Percentiles rank a stretch among this genome's conserved stretches.
phyloP scores from a whole-genome alignment of 2,329 filamentous ascomycete species.

The Tolypocladium nubicola region DNA sequence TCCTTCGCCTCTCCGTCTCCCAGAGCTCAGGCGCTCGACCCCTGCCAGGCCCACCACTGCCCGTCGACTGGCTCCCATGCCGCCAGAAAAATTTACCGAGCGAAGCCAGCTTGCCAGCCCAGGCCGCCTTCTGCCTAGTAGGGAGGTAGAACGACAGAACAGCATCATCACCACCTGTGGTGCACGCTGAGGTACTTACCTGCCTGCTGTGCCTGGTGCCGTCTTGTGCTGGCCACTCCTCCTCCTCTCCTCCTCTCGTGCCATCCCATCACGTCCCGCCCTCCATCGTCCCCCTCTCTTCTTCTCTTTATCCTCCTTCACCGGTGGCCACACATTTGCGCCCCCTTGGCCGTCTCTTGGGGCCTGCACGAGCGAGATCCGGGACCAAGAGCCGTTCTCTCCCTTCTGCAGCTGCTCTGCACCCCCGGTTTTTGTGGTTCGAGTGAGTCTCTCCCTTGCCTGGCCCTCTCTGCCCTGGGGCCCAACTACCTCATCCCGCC shows the following conservation, averaged over 20 bases:
- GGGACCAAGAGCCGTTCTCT: background rate
- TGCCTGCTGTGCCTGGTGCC: background rate
- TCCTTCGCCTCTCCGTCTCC: background rate
- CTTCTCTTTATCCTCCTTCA: background rate
- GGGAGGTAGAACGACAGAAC: background rate
- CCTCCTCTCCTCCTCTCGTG: background rate
- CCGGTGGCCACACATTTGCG: background rate
- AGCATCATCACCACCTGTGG: background rate
- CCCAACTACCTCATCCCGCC: background rate
- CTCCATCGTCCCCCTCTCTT: background rate
- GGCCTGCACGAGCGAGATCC: background rate
- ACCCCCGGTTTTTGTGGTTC: background rate
- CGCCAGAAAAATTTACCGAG: background rate
- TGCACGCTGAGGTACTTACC: background rate
- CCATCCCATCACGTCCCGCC: background rate
- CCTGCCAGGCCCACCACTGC: background rate
- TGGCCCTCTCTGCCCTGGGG: background rate
- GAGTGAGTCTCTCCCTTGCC: background rate
- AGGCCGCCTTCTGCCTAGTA: background rate
- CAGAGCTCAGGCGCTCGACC: background rate
- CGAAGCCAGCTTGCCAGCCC: background rate
- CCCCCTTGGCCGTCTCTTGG: background rate
- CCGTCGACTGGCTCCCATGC: background rate
- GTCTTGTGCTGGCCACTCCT: background rate
- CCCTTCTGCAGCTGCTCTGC: background rate